Evolutionary conservation across 768 basidiomycete species (phyloP).

Genomic region (Amanita polypyramis): DNA sequence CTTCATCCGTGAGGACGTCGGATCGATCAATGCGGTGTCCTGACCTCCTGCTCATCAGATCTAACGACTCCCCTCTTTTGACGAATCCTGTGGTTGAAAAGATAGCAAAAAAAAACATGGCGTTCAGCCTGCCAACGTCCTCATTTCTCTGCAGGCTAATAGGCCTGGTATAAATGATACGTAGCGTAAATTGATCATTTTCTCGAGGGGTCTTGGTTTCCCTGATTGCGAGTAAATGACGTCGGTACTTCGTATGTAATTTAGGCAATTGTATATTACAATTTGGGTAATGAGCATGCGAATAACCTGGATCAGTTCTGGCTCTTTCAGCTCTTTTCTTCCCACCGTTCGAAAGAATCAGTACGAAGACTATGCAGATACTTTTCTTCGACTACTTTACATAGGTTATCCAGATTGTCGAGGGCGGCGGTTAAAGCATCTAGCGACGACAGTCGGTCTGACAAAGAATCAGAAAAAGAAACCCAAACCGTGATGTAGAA

Average conservation of each 20-base stretch:
- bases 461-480: conserved; percentile 2
- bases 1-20: conserved; percentile 42
- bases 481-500: background rate
- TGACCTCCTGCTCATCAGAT: too few relatives aligned
- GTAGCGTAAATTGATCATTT: conserved; percentile 35
- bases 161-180: conserved; percentile 42
- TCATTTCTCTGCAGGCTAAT: conserved; percentile 69
- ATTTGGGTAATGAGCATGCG: background rate
- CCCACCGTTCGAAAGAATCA: conserved; percentile 54
- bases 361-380: conserved; percentile 51
- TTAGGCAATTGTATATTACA: background rate
- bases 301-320: background rate
- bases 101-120: conserved; percentile 52
- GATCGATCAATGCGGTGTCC: too few relatives aligned
- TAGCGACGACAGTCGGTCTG: conserved; percentile 83
- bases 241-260: background rate
- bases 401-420: conserved; percentile 67
- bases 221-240: conserved; percentile 4
- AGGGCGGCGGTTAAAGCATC: conserved; percentile 72
- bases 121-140: conserved; percentile 52
- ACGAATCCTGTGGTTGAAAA: conserved; percentile 45
- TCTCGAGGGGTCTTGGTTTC: conserved; percentile 21
- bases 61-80: conserved; percentile 34
- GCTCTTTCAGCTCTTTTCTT: conserved; percentile 46
- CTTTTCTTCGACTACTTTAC: conserved; percentile 54